Base-by-base conservation (phyloP, 805 yeast genomes). In the Metschnikowia hibisci region DNA sequence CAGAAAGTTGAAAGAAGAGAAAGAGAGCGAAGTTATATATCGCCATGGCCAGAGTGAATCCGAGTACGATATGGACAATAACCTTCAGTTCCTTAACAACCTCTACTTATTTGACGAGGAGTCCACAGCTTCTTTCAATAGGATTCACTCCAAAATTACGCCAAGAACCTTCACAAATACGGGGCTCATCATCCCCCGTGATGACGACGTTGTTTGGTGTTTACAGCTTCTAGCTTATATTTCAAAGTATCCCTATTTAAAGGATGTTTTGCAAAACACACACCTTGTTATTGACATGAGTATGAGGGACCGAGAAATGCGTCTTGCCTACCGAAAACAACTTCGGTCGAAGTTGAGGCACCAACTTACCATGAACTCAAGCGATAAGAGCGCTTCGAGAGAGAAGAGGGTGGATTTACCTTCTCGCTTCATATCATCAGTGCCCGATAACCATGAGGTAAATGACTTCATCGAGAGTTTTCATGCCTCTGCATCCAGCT, bases 181-280 rank as follows among this genome's bases (percentile, higher is more conserved):
- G 32, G 95, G 96, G 1, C 80, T 82, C 16, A 74, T 90, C n/a
- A 76, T 89, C 5, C 97, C 97, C 1, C 77, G 87, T 44, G 95
- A 87, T 50, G 97, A 91, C 60, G 99, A 91, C 58, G 87, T 91
- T 13, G 82, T 88, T 29, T 89, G 96, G 96, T 84, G 96, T 4
- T 69, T 91, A 42, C 98, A 91, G 62, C 73, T 93, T 15, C 64
- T 93, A 39, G 98, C 98, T 11, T 91, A 89, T 62, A 87, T 90
- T 32, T 89, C 97, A 4, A 91, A 91, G 63, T 91, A 93, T 57
- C 82, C 96, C 0, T 76, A 80, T 48, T 68, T 90, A 61, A 85
- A 90, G 55, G 82, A 80, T 30, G 74, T 73, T 37, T 68, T 91
- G 45, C 95, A 89, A 52, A 77, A 76, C 41, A 82, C 95, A 3